These are phyloP conservation scores for Peribolospora kevripleyi DNA, from an alignment of 768 basidiomycete genomes.

Conservation along the genomic window DNA sequence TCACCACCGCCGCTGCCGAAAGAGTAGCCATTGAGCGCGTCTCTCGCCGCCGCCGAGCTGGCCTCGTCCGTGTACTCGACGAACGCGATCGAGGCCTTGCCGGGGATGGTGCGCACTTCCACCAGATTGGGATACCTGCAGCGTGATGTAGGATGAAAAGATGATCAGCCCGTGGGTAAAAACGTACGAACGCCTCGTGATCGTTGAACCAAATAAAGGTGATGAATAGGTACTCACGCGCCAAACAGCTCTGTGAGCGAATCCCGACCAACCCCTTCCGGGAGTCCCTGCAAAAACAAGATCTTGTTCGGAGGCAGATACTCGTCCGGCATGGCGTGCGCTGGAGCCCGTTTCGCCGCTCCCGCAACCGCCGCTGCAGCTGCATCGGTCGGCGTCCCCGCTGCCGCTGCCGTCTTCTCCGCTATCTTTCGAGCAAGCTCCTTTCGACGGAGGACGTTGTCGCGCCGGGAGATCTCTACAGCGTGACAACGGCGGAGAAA, in stretches of 20 bases:
- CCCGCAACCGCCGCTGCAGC: slow-evolving; percentile 30
- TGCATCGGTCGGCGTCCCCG: slow-evolving; percentile 23
- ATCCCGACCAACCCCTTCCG: slow-evolving; percentile 77
- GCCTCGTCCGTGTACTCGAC: slow-evolving; percentile 90
- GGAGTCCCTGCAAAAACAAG: slow-evolving; percentile 89
- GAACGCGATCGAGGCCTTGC: slow-evolving; percentile 92
- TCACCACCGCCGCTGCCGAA: slow-evolving; percentile 19
- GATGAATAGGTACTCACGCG: slow-evolving; percentile 33
- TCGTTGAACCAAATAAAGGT: neutral
- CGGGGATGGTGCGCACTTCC: slow-evolving; percentile 96
- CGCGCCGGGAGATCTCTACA: neutral
- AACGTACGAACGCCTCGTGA: no score
- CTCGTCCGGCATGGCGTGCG: slow-evolving; percentile 68
- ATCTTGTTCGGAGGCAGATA: slow-evolving; percentile 98
- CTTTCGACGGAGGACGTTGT: slow-evolving; percentile 26
- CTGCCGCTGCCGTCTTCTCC: slow-evolving; percentile 39
- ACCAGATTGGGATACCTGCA: slow-evolving; percentile 72
- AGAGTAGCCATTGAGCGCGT: slow-evolving; percentile 91
- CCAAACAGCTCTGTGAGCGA: slow-evolving; percentile 74
- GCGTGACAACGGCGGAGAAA: neutral
- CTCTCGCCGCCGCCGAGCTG: slow-evolving; percentile 72
- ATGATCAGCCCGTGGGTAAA: no score
- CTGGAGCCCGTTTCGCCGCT: slow-evolving; percentile 38
- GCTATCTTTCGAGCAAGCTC: slow-evolving; percentile 57
- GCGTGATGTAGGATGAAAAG: neutral